phyloP scores from a whole-genome alignment of 163 green algal genomes.

The Trebouxia gelatinosa region DNA sequence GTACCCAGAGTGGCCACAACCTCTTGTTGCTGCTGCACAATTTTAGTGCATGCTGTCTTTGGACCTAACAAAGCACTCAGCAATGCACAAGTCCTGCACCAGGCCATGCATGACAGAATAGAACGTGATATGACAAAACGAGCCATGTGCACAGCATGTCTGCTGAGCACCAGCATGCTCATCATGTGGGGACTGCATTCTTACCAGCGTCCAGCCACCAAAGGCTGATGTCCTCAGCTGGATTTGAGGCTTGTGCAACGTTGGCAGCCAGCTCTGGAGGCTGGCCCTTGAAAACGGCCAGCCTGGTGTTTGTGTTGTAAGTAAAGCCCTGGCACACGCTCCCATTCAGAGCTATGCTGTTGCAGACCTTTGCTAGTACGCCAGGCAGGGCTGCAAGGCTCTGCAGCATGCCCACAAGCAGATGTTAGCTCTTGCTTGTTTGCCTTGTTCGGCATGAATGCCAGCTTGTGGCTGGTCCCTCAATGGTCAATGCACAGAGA shows the following conservation, averaged over 20 bases:
- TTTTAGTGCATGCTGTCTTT: no score
- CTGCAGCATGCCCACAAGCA: no score
- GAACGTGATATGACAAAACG: background rate
- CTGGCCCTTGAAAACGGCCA: background rate
- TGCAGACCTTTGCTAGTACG: no score
- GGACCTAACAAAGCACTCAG: background rate
- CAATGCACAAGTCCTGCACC: background rate
- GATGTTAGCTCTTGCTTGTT: no score
- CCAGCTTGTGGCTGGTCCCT: no score
- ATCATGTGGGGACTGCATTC: no score
- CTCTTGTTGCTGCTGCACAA: no score
- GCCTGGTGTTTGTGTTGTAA: background rate
- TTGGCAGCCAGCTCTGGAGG: background rate
- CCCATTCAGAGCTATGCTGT: no score
- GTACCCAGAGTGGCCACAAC: no score
- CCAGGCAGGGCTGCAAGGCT: no score
- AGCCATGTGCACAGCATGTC: background rate
- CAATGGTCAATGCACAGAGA: no score
- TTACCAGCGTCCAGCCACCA: background rate
- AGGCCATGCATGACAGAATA: background rate
- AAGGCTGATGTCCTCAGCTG: background rate
- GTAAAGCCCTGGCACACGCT: background rate
- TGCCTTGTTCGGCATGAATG: no score
- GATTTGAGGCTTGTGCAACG: background rate
- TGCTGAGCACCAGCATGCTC: background rate